Evolutionary conservation across 2,329 filamentous ascomycete genomes (phyloP).

Genomic region (Alternaria longipes): DNA sequence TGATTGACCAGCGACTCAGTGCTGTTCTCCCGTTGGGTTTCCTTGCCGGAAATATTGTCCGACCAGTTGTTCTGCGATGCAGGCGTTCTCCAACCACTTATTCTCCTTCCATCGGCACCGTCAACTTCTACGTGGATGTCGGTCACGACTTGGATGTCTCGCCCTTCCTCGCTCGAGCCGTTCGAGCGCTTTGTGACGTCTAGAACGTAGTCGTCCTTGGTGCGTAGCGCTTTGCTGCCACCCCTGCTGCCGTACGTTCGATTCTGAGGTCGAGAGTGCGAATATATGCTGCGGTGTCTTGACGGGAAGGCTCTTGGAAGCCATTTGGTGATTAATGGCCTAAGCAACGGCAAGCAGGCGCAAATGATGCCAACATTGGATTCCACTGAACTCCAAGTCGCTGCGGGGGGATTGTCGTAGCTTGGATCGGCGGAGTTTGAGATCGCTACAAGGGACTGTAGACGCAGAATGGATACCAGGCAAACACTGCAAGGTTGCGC

Average conservation of each 20-base stretch:
- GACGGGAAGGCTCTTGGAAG: constrained; percentile 37
- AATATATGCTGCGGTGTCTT: constrained; percentile 18
- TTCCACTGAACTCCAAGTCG: constrained; percentile 44
- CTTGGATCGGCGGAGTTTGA: constrained; percentile 41
- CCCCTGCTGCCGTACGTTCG: constrained; percentile 24
- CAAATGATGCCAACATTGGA: constrained; percentile 47
- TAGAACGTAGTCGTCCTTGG: constrained; percentile 17
- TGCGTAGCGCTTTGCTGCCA: constrained; percentile 8
- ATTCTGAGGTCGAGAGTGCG: constrained; percentile 14
- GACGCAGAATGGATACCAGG: constrained; percentile 46
- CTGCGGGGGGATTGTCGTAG: constrained; percentile 46
- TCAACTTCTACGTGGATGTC: constrained; percentile 36
- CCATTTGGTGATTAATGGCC: constrained; percentile 36
- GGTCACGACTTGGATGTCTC: constrained; percentile 39
- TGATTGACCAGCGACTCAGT: constrained; percentile 9
- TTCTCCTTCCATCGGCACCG: constrained; percentile 6
- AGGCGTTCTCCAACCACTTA: constrained; percentile 23
- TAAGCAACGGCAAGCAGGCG: constrained; percentile 43
- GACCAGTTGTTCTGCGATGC: constrained; percentile 5
- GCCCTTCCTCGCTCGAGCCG: constrained; percentile 5
- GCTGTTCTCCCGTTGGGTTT: constrained; percentile 7
- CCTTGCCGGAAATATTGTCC: constrained; percentile 4
- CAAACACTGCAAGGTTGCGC: constrained; percentile 36
- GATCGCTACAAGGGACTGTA: constrained; percentile 45
- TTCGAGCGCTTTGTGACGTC: constrained; percentile 8